Evolutionary conservation across 805 yeast genomes (phyloP).

Genomic region (Wickerhamomyces strasburgensis): DNA sequence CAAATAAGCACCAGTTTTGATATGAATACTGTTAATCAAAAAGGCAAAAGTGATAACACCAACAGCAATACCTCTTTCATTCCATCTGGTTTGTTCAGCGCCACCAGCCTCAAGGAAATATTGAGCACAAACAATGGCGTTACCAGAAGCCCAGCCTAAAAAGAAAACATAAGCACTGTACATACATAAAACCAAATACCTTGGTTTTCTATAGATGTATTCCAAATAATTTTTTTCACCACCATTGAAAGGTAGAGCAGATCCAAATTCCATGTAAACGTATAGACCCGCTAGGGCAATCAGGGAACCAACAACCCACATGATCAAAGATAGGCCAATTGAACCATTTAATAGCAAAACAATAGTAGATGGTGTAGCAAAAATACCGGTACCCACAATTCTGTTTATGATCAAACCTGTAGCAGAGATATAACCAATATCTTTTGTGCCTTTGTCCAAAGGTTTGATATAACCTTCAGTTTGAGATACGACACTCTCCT

Average conservation of each 20-base stretch:
- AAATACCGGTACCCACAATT: slow-evolving; percentile 73
- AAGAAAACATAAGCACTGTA: slow-evolving; percentile 69
- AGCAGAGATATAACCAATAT: slow-evolving; percentile 52
- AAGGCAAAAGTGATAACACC: slow-evolving; percentile 71
- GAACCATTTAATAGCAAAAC: slow-evolving; percentile 50
- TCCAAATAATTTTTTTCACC: slow-evolving; percentile 84
- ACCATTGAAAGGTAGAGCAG: slow-evolving; percentile 74
- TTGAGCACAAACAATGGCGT: slow-evolving; percentile 75
- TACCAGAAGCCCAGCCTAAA: slow-evolving; percentile 84
- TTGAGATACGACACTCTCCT: not conserved
- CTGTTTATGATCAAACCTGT: slow-evolving; percentile 63
- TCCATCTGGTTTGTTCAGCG: slow-evolving; percentile 65
- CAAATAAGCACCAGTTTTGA: slow-evolving; percentile 61
- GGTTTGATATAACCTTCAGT: slow-evolving; percentile 21
- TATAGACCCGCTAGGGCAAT: slow-evolving; percentile 61
- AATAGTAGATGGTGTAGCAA: slow-evolving; percentile 62
- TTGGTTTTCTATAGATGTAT: slow-evolving; percentile 62
- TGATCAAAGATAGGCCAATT: slow-evolving; percentile 63
- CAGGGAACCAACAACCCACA: slow-evolving; percentile 72
- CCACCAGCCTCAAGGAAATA: slow-evolving; percentile 73
- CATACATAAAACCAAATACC: slow-evolving; percentile 58
- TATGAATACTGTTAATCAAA: slow-evolving; percentile 53
- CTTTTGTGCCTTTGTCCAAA: slow-evolving; percentile 36
- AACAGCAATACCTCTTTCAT: slow-evolving; percentile 70
- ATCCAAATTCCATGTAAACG: slow-evolving; percentile 78